These are phyloP conservation scores for Paracoccidioides lutzii DNA, from an alignment of 2,329 filamentous ascomycete species.

Conservation along the genomic window DNA sequence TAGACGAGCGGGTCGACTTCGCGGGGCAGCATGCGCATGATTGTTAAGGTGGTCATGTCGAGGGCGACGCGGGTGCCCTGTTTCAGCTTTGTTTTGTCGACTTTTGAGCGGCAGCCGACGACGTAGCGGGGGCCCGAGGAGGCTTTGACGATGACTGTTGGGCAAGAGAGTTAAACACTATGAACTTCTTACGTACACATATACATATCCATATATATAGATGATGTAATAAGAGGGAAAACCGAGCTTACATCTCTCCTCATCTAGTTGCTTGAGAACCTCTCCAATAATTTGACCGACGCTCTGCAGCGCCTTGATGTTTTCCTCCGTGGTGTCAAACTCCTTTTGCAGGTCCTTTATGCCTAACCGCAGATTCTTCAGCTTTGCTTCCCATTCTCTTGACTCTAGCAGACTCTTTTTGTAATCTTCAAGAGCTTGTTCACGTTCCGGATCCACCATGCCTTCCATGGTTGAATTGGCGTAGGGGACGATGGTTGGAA, in stretches of 20 bases:
- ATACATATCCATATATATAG: background rate
- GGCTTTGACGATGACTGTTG: constrained; percentile 87
- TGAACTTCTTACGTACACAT: background rate
- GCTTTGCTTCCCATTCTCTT: constrained; percentile 95
- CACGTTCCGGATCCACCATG: constrained; percentile 38
- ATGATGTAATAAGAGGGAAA: too few species aligned
- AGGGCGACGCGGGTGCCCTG: constrained; percentile 95
- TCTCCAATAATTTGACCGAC: constrained; percentile 99
- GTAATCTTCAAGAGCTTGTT: constrained; percentile 63
- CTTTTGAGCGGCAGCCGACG: constrained; percentile 94
- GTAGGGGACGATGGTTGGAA: constrained; percentile 3
- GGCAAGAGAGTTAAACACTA: constrained; percentile 5
- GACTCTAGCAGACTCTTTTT: constrained; percentile 80
- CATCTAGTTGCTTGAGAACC: constrained; percentile 95
- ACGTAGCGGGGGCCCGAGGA: constrained; percentile 96
- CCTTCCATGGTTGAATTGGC: constrained; percentile 23
- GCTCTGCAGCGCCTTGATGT: constrained; percentile 98
- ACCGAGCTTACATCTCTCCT: constrained; percentile 85
- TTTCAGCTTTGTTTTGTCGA: constrained; percentile 94
- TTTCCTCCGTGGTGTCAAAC: constrained; percentile 94
- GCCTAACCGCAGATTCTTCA: constrained; percentile 84
- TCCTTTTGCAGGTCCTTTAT: constrained; percentile 93
- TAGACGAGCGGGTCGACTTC: constrained; percentile 98
- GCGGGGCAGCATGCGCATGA: constrained; percentile 98
- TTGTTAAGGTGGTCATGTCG: constrained; percentile 98